phyloP scores from a whole-genome alignment of 495 filamentous ascomycete genomes.

The Ramalina intermedia region DNA sequence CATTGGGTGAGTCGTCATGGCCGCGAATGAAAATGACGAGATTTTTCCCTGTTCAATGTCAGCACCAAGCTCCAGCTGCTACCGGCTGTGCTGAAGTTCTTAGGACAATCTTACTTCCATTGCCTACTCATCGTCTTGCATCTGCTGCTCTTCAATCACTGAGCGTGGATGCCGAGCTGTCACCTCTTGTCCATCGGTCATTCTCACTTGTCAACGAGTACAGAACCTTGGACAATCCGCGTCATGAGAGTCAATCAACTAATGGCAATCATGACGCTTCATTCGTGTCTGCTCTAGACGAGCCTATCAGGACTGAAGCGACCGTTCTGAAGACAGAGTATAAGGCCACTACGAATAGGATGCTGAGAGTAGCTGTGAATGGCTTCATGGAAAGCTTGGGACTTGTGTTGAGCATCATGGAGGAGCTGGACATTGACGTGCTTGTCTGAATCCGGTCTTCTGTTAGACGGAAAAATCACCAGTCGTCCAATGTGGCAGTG shows the following conservation, averaged over 20 bases:
- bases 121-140: conserved; percentile 71
- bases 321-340: conserved; percentile 63
- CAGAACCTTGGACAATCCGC: neutral
- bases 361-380: conserved; percentile 94
- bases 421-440: conserved; percentile 79
- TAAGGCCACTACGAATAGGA: conserved; percentile 80
- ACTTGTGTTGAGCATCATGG: conserved; percentile 72
- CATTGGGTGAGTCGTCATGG: conserved; percentile 4
- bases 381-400: conserved; percentile 90
- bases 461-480: neutral
- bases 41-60: conserved; percentile 65
- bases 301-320: conserved; percentile 22
- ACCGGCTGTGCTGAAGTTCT: neutral
- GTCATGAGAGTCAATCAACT: neutral
- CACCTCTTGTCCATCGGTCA: conserved; percentile 58
- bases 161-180: conserved; percentile 78
- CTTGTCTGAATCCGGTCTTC: conserved; percentile 20
- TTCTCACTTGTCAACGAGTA: conserved; percentile 40
- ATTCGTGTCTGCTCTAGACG: neutral
- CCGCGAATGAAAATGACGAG: conserved; percentile 20
- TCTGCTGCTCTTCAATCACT: conserved; percentile 60
- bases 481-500: too few relatives aligned
- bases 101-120: conserved; percentile 68
- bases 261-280: conserved; percentile 3
- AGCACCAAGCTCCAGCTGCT: conserved; percentile 11